phyloP scores from a whole-genome alignment of 306 rosid genomes.

The Vigna mungo region DNA sequence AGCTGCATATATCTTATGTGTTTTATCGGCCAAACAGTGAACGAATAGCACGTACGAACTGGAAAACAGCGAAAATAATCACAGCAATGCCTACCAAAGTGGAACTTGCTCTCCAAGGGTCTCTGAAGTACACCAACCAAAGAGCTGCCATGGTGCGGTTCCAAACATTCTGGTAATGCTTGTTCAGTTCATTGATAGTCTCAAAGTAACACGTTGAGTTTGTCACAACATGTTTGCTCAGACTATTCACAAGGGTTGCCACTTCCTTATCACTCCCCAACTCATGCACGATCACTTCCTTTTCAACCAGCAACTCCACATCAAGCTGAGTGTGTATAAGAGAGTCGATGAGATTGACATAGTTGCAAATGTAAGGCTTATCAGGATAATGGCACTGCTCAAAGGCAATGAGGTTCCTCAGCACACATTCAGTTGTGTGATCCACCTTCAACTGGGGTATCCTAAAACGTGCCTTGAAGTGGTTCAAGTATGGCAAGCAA shows the following conservation, averaged over 20 bases:
- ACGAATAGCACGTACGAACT: slow-evolving; percentile 26
- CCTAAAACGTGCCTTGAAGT: slow-evolving; percentile 43
- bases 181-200: slow-evolving; percentile 32
- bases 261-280: slow-evolving; percentile 61
- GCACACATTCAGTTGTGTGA: slow-evolving; percentile 53
- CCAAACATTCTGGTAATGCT: slow-evolving; percentile 52
- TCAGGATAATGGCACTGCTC: slow-evolving; percentile 63
- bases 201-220: slow-evolving; percentile 41
- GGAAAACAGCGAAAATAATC: slow-evolving; percentile 43
- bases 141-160: slow-evolving; percentile 56
- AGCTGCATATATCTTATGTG: not conserved
- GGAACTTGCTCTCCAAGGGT: slow-evolving; percentile 70
- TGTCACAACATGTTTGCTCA: slow-evolving; percentile 49
- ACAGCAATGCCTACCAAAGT: slow-evolving; percentile 60
- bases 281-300: slow-evolving; percentile 48
- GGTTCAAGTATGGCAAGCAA: slow-evolving; percentile 26
- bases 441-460: slow-evolving; percentile 47
- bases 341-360: slow-evolving; percentile 52
- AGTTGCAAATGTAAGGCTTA: slow-evolving; percentile 53
- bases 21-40: not conserved
- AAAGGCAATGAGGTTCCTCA: slow-evolving; percentile 62
- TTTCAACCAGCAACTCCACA: slow-evolving; percentile 59
- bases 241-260: slow-evolving; percentile 51
- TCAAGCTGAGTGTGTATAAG: slow-evolving; percentile 58
- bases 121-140: slow-evolving; percentile 60